phyloP scores from a whole-genome alignment of 441 rosid species.

The Viola pubescens region DNA sequence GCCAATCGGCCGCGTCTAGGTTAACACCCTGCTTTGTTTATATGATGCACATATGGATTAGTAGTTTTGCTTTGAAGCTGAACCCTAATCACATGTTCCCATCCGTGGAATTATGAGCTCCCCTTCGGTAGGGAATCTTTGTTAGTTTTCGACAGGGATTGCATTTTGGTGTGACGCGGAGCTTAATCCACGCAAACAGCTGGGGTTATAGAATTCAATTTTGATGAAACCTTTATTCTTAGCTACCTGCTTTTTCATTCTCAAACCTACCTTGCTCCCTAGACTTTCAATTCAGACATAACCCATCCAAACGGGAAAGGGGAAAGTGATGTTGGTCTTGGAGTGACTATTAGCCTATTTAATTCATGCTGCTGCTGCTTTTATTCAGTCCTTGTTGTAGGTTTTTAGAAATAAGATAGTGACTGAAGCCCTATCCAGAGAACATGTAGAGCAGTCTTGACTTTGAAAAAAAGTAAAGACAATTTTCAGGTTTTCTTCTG shows the following conservation, averaged over 20 bases:
- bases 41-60: not conserved
- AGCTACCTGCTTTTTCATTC: no score
- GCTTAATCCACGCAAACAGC: no score
- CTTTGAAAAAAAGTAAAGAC: not conserved
- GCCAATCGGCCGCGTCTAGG: no score
- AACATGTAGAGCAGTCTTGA: not conserved
- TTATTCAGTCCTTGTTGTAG: not conserved
- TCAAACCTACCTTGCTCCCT: no score
- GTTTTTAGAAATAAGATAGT: slow-evolving; percentile 4
- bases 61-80: not conserved
- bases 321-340: not conserved
- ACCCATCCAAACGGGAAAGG: not conserved
- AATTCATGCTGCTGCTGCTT: not conserved
- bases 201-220: no score
- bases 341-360: slow-evolving; percentile 1
- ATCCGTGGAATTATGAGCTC: not conserved
- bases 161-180: no score
- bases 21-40: no score
- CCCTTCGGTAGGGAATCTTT: no score
- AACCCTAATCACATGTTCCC: not conserved
- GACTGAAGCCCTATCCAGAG: slow-evolving; percentile 12
- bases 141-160: no score
- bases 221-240: no score
- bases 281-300: no score
- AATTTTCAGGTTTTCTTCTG: not conserved